phyloP scores from a whole-genome alignment of 2,329 filamentous ascomycete species.

The Fonsecaea monophora region DNA sequence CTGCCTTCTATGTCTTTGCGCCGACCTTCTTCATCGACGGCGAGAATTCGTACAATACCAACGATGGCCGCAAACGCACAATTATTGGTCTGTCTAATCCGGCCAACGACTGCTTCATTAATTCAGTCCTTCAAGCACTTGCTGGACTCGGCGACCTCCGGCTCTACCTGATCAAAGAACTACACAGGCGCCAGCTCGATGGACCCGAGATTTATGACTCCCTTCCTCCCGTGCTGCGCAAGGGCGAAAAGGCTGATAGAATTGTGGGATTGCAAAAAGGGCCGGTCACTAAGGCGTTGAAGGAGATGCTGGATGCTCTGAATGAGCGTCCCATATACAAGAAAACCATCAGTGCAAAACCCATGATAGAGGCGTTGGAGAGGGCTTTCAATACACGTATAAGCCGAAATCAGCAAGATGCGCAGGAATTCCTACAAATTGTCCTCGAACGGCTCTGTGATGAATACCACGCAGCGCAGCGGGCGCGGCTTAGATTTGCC shows the following conservation, averaged over 20 bases:
- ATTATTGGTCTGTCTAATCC: constrained; percentile 88
- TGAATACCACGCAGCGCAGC: constrained; percentile 85
- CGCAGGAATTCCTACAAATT: constrained; percentile 95
- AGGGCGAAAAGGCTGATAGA: constrained; percentile 54
- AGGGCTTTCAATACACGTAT: constrained; percentile 87
- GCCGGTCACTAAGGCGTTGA: constrained; percentile 82
- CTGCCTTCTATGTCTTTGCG: constrained; percentile 94
- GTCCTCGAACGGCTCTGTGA: constrained; percentile 91
- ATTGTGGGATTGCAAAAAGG: constrained; percentile 74
- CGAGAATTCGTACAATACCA: constrained; percentile 66
- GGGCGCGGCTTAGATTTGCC: constrained; percentile 64
- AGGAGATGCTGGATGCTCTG: constrained; percentile 87
- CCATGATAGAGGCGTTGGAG: constrained; percentile 84
- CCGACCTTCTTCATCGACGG: constrained; percentile 96
- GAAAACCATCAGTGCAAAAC: constrained; percentile 89
- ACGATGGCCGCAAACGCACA: constrained; percentile 73
- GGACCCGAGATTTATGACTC: constrained; percentile 76
- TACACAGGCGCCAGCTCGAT: constrained; percentile 81
- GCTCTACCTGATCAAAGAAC: constrained; percentile 89
- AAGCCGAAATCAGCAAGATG: constrained; percentile 93
- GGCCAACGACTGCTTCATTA: constrained; percentile 97
- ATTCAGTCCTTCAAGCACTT: constrained; percentile 91
- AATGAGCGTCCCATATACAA: constrained; percentile 93
- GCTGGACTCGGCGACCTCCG: constrained; percentile 89
- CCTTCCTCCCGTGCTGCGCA: constrained; percentile 51